A percentile compares a stretch with the other conserved stretches of the same genome.
These are phyloP conservation scores for Trichophyton equinum DNA, from an alignment of 2,329 filamentous ascomycete genomes.

Conservation along the genomic window DNA sequence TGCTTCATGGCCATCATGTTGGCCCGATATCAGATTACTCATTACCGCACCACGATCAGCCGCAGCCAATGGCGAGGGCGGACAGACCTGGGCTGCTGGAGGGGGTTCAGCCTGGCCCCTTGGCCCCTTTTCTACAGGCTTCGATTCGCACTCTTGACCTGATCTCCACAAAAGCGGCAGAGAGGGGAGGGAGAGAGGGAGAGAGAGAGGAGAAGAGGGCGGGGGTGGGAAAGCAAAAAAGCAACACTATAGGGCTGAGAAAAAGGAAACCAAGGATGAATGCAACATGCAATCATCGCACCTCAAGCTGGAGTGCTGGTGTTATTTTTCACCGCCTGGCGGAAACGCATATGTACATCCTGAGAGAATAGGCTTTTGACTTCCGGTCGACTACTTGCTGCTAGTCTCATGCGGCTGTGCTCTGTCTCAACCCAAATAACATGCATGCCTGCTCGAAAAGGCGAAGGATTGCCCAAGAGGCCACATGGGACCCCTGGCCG, in stretches of 20 bases:
- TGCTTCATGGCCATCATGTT: background rate
- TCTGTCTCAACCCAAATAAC: background rate
- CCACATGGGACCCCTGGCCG: constrained; percentile 1
- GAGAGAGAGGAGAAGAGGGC: background rate
- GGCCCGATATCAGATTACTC: background rate
- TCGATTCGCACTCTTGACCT: background rate
- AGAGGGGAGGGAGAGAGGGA: background rate
- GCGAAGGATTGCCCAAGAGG: constrained; percentile 2
- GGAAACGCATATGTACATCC: background rate
- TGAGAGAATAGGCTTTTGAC: background rate
- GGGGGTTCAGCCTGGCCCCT: background rate
- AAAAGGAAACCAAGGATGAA: background rate
- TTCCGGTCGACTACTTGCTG: background rate
- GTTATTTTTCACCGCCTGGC: background rate
- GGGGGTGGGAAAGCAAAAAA: background rate
- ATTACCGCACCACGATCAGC: background rate
- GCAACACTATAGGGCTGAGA: constrained; percentile 1
- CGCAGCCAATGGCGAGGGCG: background rate
- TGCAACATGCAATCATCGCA: background rate
- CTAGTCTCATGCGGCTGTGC: constrained; percentile 1
- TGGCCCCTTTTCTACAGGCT: background rate
- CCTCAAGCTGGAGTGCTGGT: too few relatives aligned
- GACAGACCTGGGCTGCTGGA: background rate
- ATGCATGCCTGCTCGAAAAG: background rate
- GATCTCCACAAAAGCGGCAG: background rate